Percentiles rank a stretch among this genome's conserved stretches.
Conservation (phyloP, 2,329 filamentous ascomycete species). For the Colletotrichum chrysophilum region DNA sequence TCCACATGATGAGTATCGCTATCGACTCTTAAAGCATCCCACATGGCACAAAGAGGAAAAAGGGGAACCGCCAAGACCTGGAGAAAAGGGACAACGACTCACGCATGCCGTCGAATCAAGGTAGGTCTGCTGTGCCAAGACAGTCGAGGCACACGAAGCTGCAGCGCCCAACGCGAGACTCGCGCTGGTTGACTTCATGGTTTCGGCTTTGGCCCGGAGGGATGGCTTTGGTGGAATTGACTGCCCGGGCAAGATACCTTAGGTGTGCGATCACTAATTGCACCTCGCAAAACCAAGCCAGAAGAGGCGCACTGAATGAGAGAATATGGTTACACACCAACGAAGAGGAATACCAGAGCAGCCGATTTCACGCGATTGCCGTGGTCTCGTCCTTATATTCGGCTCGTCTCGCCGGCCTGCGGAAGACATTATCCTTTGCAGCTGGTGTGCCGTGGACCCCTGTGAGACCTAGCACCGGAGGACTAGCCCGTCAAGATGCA, state of each 20-base stretch:
- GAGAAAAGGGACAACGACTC: background rate
- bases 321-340: background rate
- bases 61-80: background rate
- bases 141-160: background rate
- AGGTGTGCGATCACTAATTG: background rate
- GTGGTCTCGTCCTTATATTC: background rate
- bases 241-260: background rate
- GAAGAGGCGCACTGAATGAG: background rate
- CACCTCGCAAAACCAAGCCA: background rate
- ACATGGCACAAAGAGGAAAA: background rate
- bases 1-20: background rate
- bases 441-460: background rate
- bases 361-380: background rate
- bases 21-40: background rate
- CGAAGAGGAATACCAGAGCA: background rate
- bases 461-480: background rate
- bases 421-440: background rate
- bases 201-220: background rate
- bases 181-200: rapidly evolving
- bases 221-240: background rate
- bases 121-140: background rate
- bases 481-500: background rate
- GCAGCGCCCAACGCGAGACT: background rate
- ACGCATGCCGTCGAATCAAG: background rate
- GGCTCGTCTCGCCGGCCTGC: background rate